Evolutionary conservation across 2,329 filamentous ascomycete species (phyloP).

Genomic region (Camillea tinctor): DNA sequence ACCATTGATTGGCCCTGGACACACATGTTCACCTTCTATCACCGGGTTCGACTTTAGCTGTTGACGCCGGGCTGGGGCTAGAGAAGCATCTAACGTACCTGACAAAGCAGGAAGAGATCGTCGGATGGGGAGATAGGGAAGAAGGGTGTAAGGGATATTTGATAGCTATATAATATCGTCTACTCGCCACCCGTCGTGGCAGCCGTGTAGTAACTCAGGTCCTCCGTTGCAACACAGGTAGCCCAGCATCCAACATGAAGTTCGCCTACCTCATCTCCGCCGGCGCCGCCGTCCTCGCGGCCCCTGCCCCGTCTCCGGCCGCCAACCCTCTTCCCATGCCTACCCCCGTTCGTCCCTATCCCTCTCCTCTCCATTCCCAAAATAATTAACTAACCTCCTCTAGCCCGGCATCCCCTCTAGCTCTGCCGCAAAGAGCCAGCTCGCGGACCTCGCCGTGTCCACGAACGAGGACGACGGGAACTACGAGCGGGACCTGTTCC

Average conservation of each 20-base stretch:
- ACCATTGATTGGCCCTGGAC: neutral
- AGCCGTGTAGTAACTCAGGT: neutral
- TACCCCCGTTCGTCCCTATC: constrained; percentile 21
- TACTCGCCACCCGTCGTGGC: neutral
- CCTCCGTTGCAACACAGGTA: neutral
- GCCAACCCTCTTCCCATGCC: constrained; percentile 24
- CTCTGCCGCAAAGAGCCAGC: constrained; percentile 54
- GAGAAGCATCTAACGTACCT: neutral
- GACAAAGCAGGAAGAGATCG: constrained; percentile 1
- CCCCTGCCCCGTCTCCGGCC: constrained; percentile 19
- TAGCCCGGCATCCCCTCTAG: constrained; percentile 64
- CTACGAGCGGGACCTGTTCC: constrained; percentile 68
- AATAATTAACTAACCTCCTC: neutral
- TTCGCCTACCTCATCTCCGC: constrained; percentile 25
- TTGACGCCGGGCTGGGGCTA: neutral
- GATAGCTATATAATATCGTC: neutral
- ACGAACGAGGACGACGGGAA: constrained; percentile 51
- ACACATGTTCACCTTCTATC: neutral
- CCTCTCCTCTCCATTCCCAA: neutral
- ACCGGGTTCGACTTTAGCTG: neutral
- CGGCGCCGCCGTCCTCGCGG: constrained; percentile 23
- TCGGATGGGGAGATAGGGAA: neutral
- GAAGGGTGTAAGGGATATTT: neutral
- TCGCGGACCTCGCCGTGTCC: constrained; percentile 58
- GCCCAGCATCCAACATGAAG: constrained; percentile 20